Conservation (phyloP, 176 grass and related monocot genomes). For the Secale cereale region DNA sequence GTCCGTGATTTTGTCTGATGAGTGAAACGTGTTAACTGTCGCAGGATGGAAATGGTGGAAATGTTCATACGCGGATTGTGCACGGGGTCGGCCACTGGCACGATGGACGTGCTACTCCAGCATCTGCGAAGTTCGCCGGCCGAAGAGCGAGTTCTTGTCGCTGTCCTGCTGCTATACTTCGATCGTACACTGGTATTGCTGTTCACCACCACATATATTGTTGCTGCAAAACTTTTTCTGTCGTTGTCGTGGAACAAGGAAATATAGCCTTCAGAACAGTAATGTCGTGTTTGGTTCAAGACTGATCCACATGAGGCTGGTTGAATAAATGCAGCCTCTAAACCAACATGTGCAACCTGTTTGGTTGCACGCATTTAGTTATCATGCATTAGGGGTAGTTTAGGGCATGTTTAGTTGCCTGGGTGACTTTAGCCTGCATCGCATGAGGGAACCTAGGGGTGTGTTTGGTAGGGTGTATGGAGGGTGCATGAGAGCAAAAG, state of each 20-base stretch:
- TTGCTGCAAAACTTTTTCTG: neutral
- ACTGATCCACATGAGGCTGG: too few relatives aligned
- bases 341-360: too few relatives aligned
- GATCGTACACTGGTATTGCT: conserved; percentile 45
- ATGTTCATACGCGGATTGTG: conserved; percentile 30
- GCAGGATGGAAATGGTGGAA: conserved; percentile 33
- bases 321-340: too few relatives aligned
- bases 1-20: neutral
- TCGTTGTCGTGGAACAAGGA: neutral
- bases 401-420: too few relatives aligned
- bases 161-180: conserved; percentile 43
- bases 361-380: too few relatives aligned
- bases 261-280: too few relatives aligned
- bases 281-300: too few relatives aligned
- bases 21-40: neutral
- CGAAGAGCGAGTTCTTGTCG: conserved; percentile 36
- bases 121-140: conserved; percentile 28
- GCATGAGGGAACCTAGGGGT: too few relatives aligned
- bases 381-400: too few relatives aligned
- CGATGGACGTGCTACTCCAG: conserved; percentile 41
- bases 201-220: neutral
- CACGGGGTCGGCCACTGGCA: neutral
- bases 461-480: too few relatives aligned
- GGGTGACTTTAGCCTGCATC: too few relatives aligned
- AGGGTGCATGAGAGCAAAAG: too few relatives aligned